These are phyloP conservation scores for Inga oerstediana DNA, from an alignment of 306 rosid genomes.

Conservation along the genomic window DNA sequence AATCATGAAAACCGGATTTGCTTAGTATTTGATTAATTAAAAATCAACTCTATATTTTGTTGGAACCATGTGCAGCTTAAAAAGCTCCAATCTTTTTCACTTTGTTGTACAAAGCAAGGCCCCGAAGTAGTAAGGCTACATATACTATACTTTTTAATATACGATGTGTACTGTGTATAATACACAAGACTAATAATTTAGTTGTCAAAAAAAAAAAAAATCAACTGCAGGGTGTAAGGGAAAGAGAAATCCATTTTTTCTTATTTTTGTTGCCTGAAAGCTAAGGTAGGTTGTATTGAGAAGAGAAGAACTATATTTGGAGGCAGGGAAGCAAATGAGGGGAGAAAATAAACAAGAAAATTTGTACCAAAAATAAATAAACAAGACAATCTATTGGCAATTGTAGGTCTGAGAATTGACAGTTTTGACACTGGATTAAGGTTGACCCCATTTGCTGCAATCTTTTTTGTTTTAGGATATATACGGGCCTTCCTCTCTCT, in stretches of 20 bases:
- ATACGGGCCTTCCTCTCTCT: background rate
- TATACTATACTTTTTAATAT: too few relatives aligned
- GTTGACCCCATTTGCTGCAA: constrained; percentile 37
- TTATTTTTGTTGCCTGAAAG: background rate
- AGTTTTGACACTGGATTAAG: constrained; percentile 34
- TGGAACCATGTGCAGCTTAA: background rate
- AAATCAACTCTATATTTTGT: too few relatives aligned
- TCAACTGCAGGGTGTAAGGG: background rate
- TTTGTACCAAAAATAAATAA: background rate
- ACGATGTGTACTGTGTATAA: too few relatives aligned
- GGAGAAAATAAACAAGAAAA: constrained; percentile 22
- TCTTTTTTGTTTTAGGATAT: constrained; percentile 22
- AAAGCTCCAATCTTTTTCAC: background rate
- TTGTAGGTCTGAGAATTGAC: constrained; percentile 40
- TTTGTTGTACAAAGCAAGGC: background rate
- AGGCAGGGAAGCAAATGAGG: constrained; percentile 5
- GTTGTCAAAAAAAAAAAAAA: background rate
- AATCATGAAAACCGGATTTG: constrained; percentile 3
- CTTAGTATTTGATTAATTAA: background rate
- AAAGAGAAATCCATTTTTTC: background rate
- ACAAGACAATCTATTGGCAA: constrained; percentile 20
- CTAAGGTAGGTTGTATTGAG: background rate
- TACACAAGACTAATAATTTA: background rate
- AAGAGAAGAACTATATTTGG: background rate
- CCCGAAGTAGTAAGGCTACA: background rate